phyloP scores from a whole-genome alignment of 2,329 filamentous ascomycete genomes.

The Penicillium palitans region DNA sequence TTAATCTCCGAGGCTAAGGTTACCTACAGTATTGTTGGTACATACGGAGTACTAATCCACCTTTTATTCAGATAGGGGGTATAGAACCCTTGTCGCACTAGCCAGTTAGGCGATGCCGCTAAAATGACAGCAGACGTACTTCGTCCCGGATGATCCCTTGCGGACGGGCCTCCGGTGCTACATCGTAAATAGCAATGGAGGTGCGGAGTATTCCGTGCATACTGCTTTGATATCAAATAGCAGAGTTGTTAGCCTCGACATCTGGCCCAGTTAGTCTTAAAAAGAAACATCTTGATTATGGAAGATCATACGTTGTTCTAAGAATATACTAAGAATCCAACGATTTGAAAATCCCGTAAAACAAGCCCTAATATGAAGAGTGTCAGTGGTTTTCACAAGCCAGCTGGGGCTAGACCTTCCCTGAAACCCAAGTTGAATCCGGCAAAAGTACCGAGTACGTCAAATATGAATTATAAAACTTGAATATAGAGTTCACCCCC shows the following conservation, averaged over 20 bases:
- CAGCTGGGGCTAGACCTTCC: too few species aligned
- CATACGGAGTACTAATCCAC: neutral
- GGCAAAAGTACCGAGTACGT: neutral
- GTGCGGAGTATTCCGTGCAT: too few species aligned
- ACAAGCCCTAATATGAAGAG: too few species aligned
- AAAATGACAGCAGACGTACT: neutral
- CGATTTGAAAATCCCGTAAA: too few species aligned
- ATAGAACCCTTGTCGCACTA: neutral
- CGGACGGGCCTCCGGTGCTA: neutral
- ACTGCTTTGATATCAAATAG: neutral
- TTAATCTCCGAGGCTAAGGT: neutral
- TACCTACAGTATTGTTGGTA: neutral
- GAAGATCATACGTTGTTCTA: too few species aligned
- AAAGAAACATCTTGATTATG: too few species aligned
- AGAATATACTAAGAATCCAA: too few species aligned
- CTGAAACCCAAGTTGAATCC: neutral
- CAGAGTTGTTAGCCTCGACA: neutral
- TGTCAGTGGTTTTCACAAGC: too few species aligned
- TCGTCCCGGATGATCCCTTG: neutral
- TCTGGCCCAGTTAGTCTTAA: neutral
- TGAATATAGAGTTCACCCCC: neutral
- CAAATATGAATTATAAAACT: neutral
- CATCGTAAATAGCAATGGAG: conserved; percentile 14
- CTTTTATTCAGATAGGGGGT: neutral
- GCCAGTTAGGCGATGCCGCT: neutral